A percentile compares a stretch with the other conserved stretches of the same genome.
These are phyloP conservation scores for Fusarium tanahbumbuense DNA, from an alignment of 2,329 filamentous ascomycete genomes.

Conservation along the genomic window DNA sequence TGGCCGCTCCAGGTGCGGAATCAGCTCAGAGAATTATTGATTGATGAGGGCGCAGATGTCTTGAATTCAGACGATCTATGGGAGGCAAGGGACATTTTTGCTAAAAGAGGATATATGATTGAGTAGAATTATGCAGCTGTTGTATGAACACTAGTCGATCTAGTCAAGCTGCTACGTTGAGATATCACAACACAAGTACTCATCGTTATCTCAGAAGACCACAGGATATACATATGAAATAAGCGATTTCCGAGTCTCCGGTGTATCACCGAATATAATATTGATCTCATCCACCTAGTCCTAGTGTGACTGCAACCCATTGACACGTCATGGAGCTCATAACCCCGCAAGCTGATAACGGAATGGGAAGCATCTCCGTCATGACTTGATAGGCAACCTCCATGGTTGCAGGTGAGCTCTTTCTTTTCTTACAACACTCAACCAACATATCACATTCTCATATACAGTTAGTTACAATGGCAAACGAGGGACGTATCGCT, in stretches of 20 bases:
- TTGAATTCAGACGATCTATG: conserved; percentile 71
- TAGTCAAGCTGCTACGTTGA: not conserved
- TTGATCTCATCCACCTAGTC: conserved; percentile 5
- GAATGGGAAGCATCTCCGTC: conserved; percentile 34
- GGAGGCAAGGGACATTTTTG: conserved; percentile 45
- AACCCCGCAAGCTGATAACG: conserved; percentile 43
- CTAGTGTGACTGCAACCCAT: conserved; percentile 18
- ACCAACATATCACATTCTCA: conserved; percentile 2
- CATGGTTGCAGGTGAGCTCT: not conserved
- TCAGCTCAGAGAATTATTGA: conserved; percentile 65
- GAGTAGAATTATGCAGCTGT: not conserved
- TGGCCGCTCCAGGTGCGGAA: conserved; percentile 68
- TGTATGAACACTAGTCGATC: not conserved
- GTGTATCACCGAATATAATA: conserved; percentile 44
- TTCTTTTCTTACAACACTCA: conserved; percentile 15
- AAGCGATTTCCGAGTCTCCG: conserved; percentile 44
- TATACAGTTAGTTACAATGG: conserved; percentile 29
- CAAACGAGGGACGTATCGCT: conserved; percentile 46
- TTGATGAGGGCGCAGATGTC: conserved; percentile 68
- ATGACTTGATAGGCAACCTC: conserved; percentile 15
- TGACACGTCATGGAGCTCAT: conserved; percentile 38
- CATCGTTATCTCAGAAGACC: conserved; percentile 9
- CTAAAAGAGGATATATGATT: not conserved
- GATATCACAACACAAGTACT: not conserved
- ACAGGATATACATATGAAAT: conserved; percentile 6